These are phyloP conservation scores for Aspergillus avenaceus DNA, from an alignment of 495 filamentous ascomycete species.

Conservation along the genomic window DNA sequence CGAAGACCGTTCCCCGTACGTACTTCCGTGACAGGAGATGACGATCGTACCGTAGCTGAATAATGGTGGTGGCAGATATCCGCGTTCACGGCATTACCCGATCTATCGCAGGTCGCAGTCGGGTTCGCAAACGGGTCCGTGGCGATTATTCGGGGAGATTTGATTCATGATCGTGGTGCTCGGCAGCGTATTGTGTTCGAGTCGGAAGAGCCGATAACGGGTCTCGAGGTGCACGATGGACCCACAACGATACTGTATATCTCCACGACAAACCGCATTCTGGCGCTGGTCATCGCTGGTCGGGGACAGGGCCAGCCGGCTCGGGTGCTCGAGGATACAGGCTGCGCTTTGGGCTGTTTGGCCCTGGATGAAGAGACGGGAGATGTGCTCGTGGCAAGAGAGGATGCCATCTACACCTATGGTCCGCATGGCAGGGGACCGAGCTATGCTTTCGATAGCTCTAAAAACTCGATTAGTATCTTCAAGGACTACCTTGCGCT, in stretches of 20 bases:
- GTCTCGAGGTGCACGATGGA: slow-evolving; percentile 56
- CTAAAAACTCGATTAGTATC: slow-evolving; percentile 75
- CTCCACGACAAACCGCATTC: slow-evolving; percentile 82
- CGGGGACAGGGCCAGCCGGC: slow-evolving; percentile 86
- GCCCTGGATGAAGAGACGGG: slow-evolving; percentile 71
- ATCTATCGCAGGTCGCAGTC: slow-evolving; percentile 86
- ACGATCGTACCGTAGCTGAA: neutral
- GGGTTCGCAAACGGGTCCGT: slow-evolving; percentile 96
- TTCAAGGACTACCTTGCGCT: slow-evolving; percentile 86
- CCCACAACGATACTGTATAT: slow-evolving; percentile 80
- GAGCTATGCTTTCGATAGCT: slow-evolving; percentile 84
- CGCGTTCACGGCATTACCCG: slow-evolving; percentile 78
- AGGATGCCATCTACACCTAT: slow-evolving; percentile 95
- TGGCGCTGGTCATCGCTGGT: slow-evolving; percentile 80
- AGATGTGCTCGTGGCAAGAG: slow-evolving; percentile 83
- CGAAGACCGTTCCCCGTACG: slow-evolving; percentile 84
- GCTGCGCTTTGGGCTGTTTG: slow-evolving; percentile 92
- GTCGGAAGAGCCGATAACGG: slow-evolving; percentile 93
- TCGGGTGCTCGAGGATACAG: slow-evolving; percentile 78
- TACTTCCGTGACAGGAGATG: neutral
- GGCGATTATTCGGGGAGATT: slow-evolving; percentile 85
- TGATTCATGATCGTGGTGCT: slow-evolving; percentile 94
- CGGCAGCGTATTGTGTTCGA: slow-evolving; percentile 95
- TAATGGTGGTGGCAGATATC: slow-evolving; percentile 58
- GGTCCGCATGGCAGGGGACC: slow-evolving; percentile 78